phyloP scores from a whole-genome alignment of 148 eudicot species.

The Dianthus caryophyllus region DNA sequence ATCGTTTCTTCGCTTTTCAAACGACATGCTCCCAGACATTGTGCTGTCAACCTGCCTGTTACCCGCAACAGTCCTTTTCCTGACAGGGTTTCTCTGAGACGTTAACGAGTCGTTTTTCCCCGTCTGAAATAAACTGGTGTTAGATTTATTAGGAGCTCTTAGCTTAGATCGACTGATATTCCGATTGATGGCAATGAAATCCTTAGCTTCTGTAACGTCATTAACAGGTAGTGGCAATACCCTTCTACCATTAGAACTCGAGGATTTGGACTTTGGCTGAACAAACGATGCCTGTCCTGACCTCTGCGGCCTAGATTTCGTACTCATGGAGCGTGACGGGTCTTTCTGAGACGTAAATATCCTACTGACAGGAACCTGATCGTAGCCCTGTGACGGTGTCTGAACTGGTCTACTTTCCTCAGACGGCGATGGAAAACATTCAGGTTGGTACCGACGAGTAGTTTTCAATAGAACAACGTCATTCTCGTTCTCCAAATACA shows the following conservation, averaged over 20 bases:
- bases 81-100: slow-evolving; percentile 30
- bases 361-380: slow-evolving; percentile 27
- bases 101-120: slow-evolving; percentile 33
- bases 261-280: slow-evolving; percentile 36
- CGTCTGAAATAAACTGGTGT: slow-evolving; percentile 25
- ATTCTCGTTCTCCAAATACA: slow-evolving; percentile 40
- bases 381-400: slow-evolving; percentile 20
- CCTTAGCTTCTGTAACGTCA: slow-evolving; percentile 35
- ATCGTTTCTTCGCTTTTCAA: slow-evolving; percentile 31
- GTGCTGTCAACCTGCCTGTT: slow-evolving; percentile 37
- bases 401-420: slow-evolving; percentile 20
- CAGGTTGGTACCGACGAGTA: slow-evolving; percentile 23
- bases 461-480: slow-evolving; percentile 44
- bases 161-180: slow-evolving; percentile 28
- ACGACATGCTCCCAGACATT: slow-evolving; percentile 25
- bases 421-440: slow-evolving; percentile 14
- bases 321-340: slow-evolving; percentile 24
- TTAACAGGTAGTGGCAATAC: slow-evolving; percentile 29
- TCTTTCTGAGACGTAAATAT: slow-evolving; percentile 37
- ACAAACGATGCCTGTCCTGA: slow-evolving; percentile 31
- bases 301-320: slow-evolving; percentile 32
- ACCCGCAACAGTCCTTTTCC: slow-evolving; percentile 42
- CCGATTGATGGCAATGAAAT: slow-evolving; percentile 41
- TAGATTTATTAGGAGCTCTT: slow-evolving; percentile 36
- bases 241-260: slow-evolving; percentile 29